Percentiles rank a stretch among this genome's conserved stretches.
These are phyloP conservation scores for Elsinoe batatas DNA, from an alignment of 2,329 filamentous ascomycete species.

Conservation along the genomic window DNA sequence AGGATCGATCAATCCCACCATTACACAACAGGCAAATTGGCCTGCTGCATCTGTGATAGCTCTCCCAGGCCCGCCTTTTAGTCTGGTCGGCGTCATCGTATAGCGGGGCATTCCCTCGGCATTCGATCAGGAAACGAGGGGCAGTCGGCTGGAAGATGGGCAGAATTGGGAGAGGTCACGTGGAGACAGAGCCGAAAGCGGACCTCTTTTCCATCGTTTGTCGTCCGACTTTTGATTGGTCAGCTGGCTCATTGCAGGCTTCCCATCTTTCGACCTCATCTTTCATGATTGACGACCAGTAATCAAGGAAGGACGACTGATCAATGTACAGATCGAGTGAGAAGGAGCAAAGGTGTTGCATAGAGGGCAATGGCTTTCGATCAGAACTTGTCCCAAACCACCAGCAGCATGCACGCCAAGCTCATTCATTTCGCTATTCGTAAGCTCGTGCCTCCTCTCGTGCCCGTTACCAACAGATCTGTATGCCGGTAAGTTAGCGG, in stretches of 20 bases:
- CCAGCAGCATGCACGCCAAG: not conserved
- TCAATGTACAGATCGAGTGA: no score
- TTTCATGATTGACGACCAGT: no score
- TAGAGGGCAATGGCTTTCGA: no score
- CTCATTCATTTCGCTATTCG: not conserved
- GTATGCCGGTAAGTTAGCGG: no score
- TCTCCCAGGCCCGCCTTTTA: conserved; percentile 2
- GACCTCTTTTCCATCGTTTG: not conserved
- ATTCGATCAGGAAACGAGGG: conserved; percentile 1
- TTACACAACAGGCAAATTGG: not conserved
- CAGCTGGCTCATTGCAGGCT: no score
- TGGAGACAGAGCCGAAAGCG: not conserved
- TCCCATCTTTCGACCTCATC: no score
- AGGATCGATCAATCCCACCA: not conserved
- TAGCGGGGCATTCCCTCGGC: conserved; percentile 8
- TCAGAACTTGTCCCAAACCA: no score
- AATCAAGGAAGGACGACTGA: no score
- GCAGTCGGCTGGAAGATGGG: not conserved
- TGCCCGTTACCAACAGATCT: no score
- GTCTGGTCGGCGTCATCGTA: conserved; percentile 1
- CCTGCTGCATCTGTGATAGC: conserved; percentile 8
- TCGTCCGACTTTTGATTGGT: not conserved
- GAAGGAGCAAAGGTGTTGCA: no score
- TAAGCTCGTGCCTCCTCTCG: not conserved
- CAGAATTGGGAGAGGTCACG: not conserved